Evolutionary conservation across 2,329 filamentous ascomycete genomes (phyloP).

Genomic region (Scedosporium aurantiacum): DNA sequence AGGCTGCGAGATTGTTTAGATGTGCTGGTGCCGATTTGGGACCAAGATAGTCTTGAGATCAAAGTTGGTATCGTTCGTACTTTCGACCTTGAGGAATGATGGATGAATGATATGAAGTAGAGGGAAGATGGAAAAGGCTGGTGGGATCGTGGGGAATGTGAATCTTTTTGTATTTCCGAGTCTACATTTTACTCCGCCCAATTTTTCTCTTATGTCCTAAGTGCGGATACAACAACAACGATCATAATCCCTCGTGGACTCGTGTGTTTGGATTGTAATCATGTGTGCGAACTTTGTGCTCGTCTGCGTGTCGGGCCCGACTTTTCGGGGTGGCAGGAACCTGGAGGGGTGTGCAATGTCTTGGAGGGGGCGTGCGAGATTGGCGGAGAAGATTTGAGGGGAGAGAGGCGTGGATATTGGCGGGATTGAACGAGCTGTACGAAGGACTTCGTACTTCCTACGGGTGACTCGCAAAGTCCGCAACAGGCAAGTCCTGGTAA

Average conservation of each 20-base stretch:
- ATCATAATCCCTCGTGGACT: slow-evolving; percentile 5
- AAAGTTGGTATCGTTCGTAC: not conserved
- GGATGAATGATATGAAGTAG: not conserved
- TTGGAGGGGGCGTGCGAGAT: not conserved
- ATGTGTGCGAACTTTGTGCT: slow-evolving; percentile 4
- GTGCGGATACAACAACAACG: not conserved
- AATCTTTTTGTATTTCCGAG: slow-evolving; percentile 5
- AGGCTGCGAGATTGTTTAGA: slow-evolving; percentile 2
- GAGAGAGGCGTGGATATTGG: not conserved
- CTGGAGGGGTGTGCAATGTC: not conserved
- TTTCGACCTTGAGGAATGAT: not conserved
- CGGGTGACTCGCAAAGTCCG: not conserved
- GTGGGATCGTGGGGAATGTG: not conserved
- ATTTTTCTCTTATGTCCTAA: not conserved
- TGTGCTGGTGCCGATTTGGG: not conserved
- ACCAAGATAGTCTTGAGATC: not conserved
- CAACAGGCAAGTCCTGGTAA: not conserved
- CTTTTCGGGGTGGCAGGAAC: slow-evolving; percentile 2
- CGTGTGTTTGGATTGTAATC: slow-evolving; percentile 4
- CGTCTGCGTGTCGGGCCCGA: not conserved
- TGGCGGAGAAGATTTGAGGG: not conserved
- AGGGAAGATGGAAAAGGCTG: not conserved
- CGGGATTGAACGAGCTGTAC: not conserved
- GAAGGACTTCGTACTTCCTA: not conserved
- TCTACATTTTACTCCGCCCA: not conserved